Percentiles rank a stretch among this genome's conserved stretches.
Evolutionary conservation across 1,139 yeast species (phyloP).

Genomic region (Suzukiozyma palmioleophila): DNA sequence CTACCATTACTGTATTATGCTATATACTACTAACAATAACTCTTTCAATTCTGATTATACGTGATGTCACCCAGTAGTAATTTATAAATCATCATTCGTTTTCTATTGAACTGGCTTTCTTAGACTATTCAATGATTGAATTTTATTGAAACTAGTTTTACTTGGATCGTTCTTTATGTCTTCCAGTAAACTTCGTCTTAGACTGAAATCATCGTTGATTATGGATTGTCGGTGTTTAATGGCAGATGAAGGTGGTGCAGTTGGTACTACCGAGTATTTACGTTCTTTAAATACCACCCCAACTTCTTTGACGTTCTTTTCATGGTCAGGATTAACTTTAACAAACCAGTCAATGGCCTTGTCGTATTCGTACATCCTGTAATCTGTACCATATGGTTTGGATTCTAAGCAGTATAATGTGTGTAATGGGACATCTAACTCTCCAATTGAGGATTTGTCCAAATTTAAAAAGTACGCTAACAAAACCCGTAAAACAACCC

Average conservation of each 20-base stretch:
- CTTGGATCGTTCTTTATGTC: not conserved
- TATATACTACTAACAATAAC: too few relatives aligned
- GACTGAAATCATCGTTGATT: constrained; percentile 11
- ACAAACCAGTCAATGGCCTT: constrained; percentile 76
- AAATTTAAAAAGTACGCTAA: constrained; percentile 86
- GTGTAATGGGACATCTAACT: constrained; percentile 88
- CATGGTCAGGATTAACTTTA: constrained; percentile 64
- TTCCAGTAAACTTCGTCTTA: constrained; percentile 14
- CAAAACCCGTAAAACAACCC: constrained; percentile 85
- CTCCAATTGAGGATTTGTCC: constrained; percentile 79
- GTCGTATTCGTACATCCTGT: constrained; percentile 83
- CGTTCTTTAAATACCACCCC: constrained; percentile 64
- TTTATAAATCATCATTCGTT: too few relatives aligned
- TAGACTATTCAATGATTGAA: not conserved
- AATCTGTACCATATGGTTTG: constrained; percentile 92
- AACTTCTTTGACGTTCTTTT: constrained; percentile 58
- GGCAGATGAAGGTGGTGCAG: constrained; percentile 51
- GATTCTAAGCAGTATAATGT: constrained; percentile 87
- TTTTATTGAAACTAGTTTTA: not conserved
- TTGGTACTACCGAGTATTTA: constrained; percentile 68
- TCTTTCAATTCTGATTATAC: too few relatives aligned
- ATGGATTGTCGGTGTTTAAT: constrained; percentile 6
- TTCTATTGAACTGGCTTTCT: constrained; percentile 1
- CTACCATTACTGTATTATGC: too few relatives aligned
- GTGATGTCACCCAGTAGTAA: too few relatives aligned